Evolutionary conservation across 2,329 filamentous ascomycete genomes (phyloP), one percentile per base, ranked within the genome.

Genomic region (Niveomyces coronatus): DNA sequence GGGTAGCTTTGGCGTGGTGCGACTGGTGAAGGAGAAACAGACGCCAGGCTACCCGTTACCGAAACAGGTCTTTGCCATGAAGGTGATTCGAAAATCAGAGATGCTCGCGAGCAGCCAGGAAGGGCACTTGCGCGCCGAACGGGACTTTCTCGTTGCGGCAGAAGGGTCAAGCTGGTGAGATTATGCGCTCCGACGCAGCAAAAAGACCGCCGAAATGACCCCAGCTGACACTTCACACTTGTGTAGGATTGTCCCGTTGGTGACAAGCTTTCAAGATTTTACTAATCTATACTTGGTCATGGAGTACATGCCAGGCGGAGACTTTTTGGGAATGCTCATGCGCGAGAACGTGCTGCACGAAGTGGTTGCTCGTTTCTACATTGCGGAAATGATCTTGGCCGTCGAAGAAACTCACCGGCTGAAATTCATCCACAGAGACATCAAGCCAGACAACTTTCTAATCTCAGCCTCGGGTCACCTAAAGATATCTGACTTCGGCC

Each of bases 241-340:
- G n/a, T 35, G 3, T 34, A 80, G 76, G 89, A 79, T 94, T 32
- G 85, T 96, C 3, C 85, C 88, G 1, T 65, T 98, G 24, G 73
- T 94, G 35, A 72, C 85, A 35, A 91, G 86, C 52, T 96, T 96
- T 47, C 86, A 96, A 57, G 91, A 96, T 55, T 65, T 74, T 24
- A 71, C 74, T 29, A 85, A 85, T 49, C 68, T 98, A 5, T 96
- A 96, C 51, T 74, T 98, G 5, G 83, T 95, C 37, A 95, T 96
- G 87, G 88, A 96, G 43, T 98, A 94, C 54, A 95, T 95, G 86
- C 82, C 93, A 3, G 91, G 89, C 0, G 89, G 91, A 0, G 89
- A 98, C 55, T 96, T 98, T 48, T 69, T 98, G 1, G 85, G 85
- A 2, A 61, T 95, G 1, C 64, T 98, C 13, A 82, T 95, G 39